phyloP scores from a whole-genome alignment of 257 asterid species.

The Verbascum thapsus region DNA sequence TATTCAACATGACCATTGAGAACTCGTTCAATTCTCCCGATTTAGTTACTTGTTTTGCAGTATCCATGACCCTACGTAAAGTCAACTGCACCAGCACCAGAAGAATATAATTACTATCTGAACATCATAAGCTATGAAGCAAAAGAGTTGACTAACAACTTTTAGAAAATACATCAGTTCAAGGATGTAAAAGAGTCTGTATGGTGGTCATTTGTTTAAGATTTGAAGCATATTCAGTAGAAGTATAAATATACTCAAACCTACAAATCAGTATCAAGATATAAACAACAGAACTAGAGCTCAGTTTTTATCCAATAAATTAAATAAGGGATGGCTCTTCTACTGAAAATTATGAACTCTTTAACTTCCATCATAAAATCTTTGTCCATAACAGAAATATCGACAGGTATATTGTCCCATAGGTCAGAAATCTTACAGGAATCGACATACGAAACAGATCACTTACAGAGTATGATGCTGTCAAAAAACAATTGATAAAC shows the following conservation, averaged over 20 bases:
- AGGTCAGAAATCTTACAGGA: background rate
- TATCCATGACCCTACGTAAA: constrained; percentile 86
- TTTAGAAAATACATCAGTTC: constrained; percentile 4
- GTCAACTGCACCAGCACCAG: constrained; percentile 61
- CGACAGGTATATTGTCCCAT: constrained; percentile 17
- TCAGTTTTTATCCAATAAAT: background rate
- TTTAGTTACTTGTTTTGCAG: constrained; percentile 82
- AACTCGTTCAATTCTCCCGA: constrained; percentile 87
- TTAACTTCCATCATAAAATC: background rate
- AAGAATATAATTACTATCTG: constrained; percentile 6
- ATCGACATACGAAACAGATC: constrained; percentile 1
- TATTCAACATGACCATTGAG: constrained; percentile 89
- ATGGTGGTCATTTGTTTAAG: background rate
- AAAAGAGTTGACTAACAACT: background rate
- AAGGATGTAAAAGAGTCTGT: constrained; percentile 13
- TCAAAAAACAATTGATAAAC: constrained; percentile 83
- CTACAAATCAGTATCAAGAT: background rate
- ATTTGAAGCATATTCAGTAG: background rate
- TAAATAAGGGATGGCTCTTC: constrained; percentile 2
- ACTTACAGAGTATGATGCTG: constrained; percentile 97
- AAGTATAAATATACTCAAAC: background rate
- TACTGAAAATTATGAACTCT: background rate
- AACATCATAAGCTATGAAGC: constrained; percentile 10
- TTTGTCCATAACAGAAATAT: background rate
- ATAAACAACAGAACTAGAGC: constrained; percentile 2